phyloP scores from a whole-genome alignment of 441 rosid genomes.

The Populus hybrid region DNA sequence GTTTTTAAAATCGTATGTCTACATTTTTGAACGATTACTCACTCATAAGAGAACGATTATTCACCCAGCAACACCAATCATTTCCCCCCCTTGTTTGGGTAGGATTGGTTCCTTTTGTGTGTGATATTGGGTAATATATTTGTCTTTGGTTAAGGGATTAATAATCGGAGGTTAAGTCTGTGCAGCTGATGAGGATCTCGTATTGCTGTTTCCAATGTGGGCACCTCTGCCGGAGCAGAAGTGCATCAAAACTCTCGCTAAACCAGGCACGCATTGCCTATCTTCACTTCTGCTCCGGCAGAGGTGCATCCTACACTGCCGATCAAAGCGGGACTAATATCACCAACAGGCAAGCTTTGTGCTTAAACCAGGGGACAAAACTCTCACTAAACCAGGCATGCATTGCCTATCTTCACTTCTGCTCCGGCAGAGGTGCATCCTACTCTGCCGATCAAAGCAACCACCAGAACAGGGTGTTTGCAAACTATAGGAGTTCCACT shows the following conservation, averaged over 20 bases:
- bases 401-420: slow-evolving; percentile 47
- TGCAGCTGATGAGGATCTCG: slow-evolving; percentile 27
- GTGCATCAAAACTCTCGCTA: slow-evolving; percentile 74
- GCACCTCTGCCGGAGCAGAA: slow-evolving; percentile 80
- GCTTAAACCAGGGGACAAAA: slow-evolving; percentile 66
- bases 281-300: too few species aligned
- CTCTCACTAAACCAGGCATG: slow-evolving; percentile 49
- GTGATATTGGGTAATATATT: too few species aligned
- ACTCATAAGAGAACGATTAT: background rate
- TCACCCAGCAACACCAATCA: too few species aligned
- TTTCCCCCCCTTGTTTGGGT: too few species aligned
- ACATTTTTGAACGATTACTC: background rate
- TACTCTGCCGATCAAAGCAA: slow-evolving; percentile 53
- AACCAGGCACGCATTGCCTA: slow-evolving; percentile 42
- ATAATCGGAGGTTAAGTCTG: slow-evolving; percentile 14
- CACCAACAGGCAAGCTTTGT: slow-evolving; percentile 51
- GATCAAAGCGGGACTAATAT: slow-evolving; percentile 40
- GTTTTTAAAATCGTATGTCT: background rate
- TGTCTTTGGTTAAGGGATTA: too few species aligned
- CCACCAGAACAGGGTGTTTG: slow-evolving; percentile 25
- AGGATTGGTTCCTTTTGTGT: too few species aligned
- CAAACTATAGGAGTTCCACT: too few species aligned
- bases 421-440: slow-evolving; percentile 15
- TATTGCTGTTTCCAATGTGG: slow-evolving; percentile 52
- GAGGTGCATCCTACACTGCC: slow-evolving; percentile 55